Evolutionary conservation across 2,329 filamentous ascomycete species (phyloP).

Genomic region (Microdochium nivale): DNA sequence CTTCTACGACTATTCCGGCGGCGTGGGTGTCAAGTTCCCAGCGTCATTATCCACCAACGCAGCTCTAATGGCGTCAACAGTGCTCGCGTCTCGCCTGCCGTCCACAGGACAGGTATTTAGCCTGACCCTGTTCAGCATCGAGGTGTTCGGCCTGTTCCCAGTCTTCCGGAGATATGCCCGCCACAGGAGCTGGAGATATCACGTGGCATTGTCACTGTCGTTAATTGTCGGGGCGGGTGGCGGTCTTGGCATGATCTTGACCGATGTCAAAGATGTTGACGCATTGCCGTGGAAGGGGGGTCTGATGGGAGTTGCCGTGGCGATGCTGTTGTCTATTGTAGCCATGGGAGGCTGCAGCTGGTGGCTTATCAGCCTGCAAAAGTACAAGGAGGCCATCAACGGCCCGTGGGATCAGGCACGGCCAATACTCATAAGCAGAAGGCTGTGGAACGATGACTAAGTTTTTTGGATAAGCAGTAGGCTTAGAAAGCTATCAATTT

Average conservation of each 20-base stretch:
- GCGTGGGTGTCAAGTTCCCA: conserved; percentile 54
- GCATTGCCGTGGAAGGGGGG: conserved; percentile 44
- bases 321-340: conserved; percentile 63
- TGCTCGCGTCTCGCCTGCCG: conserved; percentile 81
- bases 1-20: conserved; percentile 91
- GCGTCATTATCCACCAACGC: conserved; percentile 85
- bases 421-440: conserved; percentile 69
- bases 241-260: conserved; percentile 59
- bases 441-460: conserved; percentile 41
- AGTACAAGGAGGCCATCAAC: conserved; percentile 98
- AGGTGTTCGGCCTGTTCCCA: conserved; percentile 96
- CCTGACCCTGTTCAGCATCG: conserved; percentile 89
- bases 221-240: conserved; percentile 74
- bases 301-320: conserved; percentile 66
- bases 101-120: conserved; percentile 93
- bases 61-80: conserved; percentile 90
- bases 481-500: not conserved
- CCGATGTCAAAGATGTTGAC: conserved; percentile 26
- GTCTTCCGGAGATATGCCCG: conserved; percentile 87
- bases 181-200: conserved; percentile 72
- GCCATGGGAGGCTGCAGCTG: conserved; percentile 91
- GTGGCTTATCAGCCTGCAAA: conserved; percentile 95
- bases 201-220: conserved; percentile 65
- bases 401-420: conserved; percentile 96
- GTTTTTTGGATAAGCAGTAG: not conserved